Evolutionary conservation across 1,139 yeast species (phyloP).

Genomic region (Maudiozyma humilis): DNA sequence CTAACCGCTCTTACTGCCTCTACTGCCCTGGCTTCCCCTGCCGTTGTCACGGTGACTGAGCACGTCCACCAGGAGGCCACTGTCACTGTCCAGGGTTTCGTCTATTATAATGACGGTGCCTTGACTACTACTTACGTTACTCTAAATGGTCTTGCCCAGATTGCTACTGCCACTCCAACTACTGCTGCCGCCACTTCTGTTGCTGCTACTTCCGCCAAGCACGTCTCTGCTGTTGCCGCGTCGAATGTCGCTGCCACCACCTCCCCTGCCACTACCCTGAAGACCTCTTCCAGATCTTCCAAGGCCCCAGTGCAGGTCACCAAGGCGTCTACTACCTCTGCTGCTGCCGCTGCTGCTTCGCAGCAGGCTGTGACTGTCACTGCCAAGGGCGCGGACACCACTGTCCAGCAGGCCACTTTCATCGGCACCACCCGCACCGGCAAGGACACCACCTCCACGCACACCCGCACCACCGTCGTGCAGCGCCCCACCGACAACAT

Average conservation of each 20-base stretch:
- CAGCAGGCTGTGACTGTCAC: constrained; percentile 5
- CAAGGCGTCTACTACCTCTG: constrained; percentile 16
- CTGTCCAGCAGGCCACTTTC: constrained; percentile 4
- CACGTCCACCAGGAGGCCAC: constrained; percentile 20
- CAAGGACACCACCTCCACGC: constrained; percentile 17
- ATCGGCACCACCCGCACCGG: constrained; percentile 13
- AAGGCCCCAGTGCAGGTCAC: constrained; percentile 7
- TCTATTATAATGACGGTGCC: constrained; percentile 20
- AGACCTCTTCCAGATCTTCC: constrained; percentile 5
- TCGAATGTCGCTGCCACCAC: constrained; percentile 7
- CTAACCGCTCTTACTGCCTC: constrained; percentile 29
- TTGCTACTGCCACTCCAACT: constrained; percentile 5
- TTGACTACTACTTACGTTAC: constrained; percentile 25
- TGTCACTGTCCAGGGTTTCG: constrained; percentile 23
- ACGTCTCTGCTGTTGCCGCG: constrained; percentile 4
- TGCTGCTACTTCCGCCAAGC: constrained; percentile 10
- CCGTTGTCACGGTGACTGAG: constrained; percentile 30
- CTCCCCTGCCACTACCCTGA: neutral
- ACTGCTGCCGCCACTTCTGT: constrained; percentile 7
- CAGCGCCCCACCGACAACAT: constrained; percentile 2
- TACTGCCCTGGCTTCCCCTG: constrained; percentile 31
- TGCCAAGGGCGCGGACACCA: neutral
- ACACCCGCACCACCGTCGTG: constrained; percentile 17
- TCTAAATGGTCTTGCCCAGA: constrained; percentile 7
- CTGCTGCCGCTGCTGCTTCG: too few relatives aligned